phyloP scores from a whole-genome alignment of 305 asterid genomes.

The Ruellia speciosa region DNA sequence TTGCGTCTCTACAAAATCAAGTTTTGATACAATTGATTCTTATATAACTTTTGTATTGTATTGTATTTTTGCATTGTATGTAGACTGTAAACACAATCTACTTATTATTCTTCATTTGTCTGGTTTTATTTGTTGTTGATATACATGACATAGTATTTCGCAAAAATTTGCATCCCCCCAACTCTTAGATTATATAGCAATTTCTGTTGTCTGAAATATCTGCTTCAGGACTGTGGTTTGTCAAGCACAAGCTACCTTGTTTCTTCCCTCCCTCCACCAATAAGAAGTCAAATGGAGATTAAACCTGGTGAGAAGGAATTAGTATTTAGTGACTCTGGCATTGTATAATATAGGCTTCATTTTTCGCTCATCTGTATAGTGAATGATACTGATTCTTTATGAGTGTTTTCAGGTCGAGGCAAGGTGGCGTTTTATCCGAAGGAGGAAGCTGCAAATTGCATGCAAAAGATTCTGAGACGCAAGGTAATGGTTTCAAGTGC shows the following conservation, averaged over 20 bases:
- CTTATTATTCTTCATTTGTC: too few species aligned
- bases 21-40: too few species aligned
- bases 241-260: constrained; percentile 42
- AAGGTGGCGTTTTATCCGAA: constrained; percentile 35
- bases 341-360: not conserved
- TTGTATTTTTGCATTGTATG: too few species aligned
- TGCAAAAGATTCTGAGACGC: constrained; percentile 48
- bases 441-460: constrained; percentile 58
- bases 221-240: constrained; percentile 52
- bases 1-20: too few species aligned
- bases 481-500: constrained; percentile 75
- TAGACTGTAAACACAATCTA: too few species aligned
- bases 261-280: constrained; percentile 47
- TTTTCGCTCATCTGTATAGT: not conserved
- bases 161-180: too few species aligned
- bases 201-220: constrained; percentile 8
- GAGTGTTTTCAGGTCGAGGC: constrained; percentile 23
- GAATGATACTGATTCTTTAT: too few species aligned
- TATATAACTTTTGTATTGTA: too few species aligned
- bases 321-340: constrained; percentile 38
- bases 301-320: constrained; percentile 40
- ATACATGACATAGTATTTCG: too few species aligned
- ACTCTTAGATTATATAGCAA: too few species aligned
- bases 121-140: too few species aligned
- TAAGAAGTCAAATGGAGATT: constrained; percentile 43